These are phyloP conservation scores for Graphium sp. DNA, from an alignment of 2,329 filamentous ascomycete genomes.

Conservation along the genomic window DNA sequence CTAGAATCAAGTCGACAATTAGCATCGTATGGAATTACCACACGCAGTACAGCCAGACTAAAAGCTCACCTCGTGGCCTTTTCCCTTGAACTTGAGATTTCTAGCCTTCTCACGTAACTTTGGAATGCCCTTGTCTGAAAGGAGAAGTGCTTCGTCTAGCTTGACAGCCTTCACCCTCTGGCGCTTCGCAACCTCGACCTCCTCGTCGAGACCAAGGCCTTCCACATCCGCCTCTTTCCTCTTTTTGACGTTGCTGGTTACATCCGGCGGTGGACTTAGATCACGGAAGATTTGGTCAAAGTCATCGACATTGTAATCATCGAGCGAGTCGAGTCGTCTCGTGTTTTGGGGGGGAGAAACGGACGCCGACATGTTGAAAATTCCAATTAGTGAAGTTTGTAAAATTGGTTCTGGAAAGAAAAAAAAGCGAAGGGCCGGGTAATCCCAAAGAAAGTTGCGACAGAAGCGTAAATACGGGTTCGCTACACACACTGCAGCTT, in stretches of 20 bases:
- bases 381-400: too few relatives aligned
- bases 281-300: conserved; percentile 11
- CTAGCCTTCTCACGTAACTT: conserved; percentile 58
- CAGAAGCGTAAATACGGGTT: too few relatives aligned
- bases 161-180: conserved; percentile 59
- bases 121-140: conserved; percentile 71
- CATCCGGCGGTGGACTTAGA: conserved; percentile 14
- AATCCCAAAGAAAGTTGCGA: too few relatives aligned
- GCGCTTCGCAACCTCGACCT: conserved; percentile 67
- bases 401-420: too few relatives aligned
- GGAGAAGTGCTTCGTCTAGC: conserved; percentile 57
- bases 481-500: too few relatives aligned
- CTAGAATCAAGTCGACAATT: conserved; percentile 18
- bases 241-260: conserved; percentile 18
- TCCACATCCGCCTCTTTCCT: conserved; percentile 26
- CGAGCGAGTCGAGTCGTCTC: conserved; percentile 41
- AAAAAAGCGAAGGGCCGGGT: too few relatives aligned
- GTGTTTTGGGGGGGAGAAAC: too few relatives aligned
- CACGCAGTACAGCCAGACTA: background rate
- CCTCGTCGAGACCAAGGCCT: conserved; percentile 66
- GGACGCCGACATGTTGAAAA: too few relatives aligned
- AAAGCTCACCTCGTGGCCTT: conserved; percentile 64
- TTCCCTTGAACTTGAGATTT: conserved; percentile 70
- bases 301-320: conserved; percentile 57
- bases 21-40: background rate